Base-by-base conservation (phyloP, 2,329 filamentous ascomycete species). In the Alternaria novae-zelandiae region DNA sequence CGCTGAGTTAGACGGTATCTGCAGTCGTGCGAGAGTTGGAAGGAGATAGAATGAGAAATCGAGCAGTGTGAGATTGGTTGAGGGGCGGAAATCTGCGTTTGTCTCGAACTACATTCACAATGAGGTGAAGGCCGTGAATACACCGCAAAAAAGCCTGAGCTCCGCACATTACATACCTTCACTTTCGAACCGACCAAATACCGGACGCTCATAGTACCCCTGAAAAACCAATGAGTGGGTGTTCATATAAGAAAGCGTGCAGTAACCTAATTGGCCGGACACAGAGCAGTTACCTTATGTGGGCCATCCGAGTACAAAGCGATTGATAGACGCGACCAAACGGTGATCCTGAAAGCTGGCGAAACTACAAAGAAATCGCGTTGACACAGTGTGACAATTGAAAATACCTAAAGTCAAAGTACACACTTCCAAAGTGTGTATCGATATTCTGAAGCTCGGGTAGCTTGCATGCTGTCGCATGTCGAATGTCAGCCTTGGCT, bases 101-200 rank as follows among this genome's bases (percentile, higher is more conserved):
- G 58, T 61, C 54, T 64, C 3, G 43, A 21, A 61, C 44, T 11
- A 3, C 25, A 20, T 54, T 61, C 44, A 61, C 62, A 61, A 54
- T 53, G 49, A 28, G 13, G 49, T 32, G 49, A 63, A 59, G 21
- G 44, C 3, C 50, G 20, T 12, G 28, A 41, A 2, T 41, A 20
- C 21, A 54, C n/a, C 13, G 43, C 50, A 54, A 30, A 3, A 25
- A 36, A 54, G n/a, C 6, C n/a, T 5, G 20, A 46, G 12, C 15
- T 17, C 21, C 7, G 2, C 25, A 55, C 26, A 21, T 13, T 28
- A 25, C n/a, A 28, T 20, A 3, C 49, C 28, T 36, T 36, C 20
- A 32, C 30, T 23, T 5, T 53, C 28, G 28, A 23, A 53, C 4
- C 8, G 9, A 50, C 25, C 6, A 30, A 9, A 30, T 9, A 53